Evolutionary conservation across 371 early-diverging fungal species (phyloP), one percentile per base, ranked within the genome.

Genomic region (Furculomyces boomerangus): DNA sequence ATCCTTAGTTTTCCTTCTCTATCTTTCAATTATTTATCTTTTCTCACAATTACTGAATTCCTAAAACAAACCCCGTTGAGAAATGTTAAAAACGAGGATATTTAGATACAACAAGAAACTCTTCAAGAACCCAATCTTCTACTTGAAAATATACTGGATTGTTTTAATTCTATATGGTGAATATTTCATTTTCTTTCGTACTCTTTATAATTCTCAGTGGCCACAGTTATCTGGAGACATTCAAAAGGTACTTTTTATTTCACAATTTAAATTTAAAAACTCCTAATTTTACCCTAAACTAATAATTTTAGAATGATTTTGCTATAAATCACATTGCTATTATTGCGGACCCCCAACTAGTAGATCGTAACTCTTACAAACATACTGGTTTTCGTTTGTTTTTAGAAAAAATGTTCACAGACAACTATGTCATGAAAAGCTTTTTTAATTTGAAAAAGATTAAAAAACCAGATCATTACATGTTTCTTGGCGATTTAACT

Each of bases 321-420:
- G 13, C 30, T 25, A 18, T 14, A 20, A 52, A 39, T 7, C 25
- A 52, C 22, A 51, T 68, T 25, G 76, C 74, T 1, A 57, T 94
- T 10, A 64, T 94, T 30, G 88, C 84, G 1, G 95, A 94, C 60
- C 93, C 95, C 16, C 95, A 94, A 61, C 74, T 94, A 56, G 90
- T 89, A 29, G 95, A 94, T 60, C 72, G 78, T 27, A 80, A 77
- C 57, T 90, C 91, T 2, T 92, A 94, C 60, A 63, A 70, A 3
- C 66, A 76, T 8, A 61, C 72, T 0, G 74, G 74, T 1, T n/a
- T 73, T 3, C n/a, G 75, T 3, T 57, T 80, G 58, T 49, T 55
- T 16, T 16, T 83, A 0, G 74, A 76, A 5, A 77, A 92, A 57
- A 83, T 83, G 53, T 86, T 82, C 59, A 84, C 86, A 27, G 90